These are phyloP conservation scores for Drechslerella dactyloides DNA, from an alignment of 2,329 filamentous ascomycete species.

Conservation along the genomic window DNA sequence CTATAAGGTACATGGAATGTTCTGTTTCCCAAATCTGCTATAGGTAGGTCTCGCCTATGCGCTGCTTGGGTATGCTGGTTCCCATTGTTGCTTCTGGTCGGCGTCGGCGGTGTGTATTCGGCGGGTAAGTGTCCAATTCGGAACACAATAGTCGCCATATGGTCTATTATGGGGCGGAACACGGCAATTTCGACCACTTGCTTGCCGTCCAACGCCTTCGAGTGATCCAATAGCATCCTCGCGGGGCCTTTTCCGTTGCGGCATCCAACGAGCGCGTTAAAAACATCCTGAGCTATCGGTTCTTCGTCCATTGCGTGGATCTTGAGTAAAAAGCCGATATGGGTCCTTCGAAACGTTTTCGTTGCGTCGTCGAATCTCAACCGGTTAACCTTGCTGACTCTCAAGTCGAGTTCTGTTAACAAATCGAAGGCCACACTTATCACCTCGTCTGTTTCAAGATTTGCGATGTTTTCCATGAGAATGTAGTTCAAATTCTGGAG, in stretches of 20 bases:
- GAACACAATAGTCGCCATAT: too few relatives aligned
- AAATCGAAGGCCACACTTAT: not conserved
- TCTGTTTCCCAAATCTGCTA: too few relatives aligned
- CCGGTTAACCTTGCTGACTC: too few relatives aligned
- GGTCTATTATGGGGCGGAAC: not conserved
- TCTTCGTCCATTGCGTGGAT: not conserved
- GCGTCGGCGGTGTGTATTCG: too few relatives aligned
- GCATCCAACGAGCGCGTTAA: conserved; percentile 19
- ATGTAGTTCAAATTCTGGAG: not conserved
- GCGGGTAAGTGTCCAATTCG: too few relatives aligned
- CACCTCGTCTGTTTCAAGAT: not conserved
- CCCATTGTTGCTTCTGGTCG: too few relatives aligned
- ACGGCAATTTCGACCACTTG: conserved; percentile 12
- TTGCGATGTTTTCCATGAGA: not conserved
- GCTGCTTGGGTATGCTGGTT: too few relatives aligned
- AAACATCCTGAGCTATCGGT: conserved; percentile 1
- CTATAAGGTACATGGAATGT: too few relatives aligned
- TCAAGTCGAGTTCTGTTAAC: too few relatives aligned
- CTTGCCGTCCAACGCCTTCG: conserved; percentile 11
- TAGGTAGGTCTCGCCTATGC: too few relatives aligned
- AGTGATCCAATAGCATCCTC: conserved; percentile 14
- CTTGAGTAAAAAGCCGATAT: not conserved
- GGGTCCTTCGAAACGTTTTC: not conserved
- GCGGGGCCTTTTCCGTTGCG: conserved; percentile 11
- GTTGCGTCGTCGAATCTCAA: too few relatives aligned